A percentile compares a stretch with the other conserved stretches of the same genome.
Evolutionary conservation across 2,329 filamentous ascomycete genomes (phyloP).

Genomic region (Ceratocystis ficicola): DNA sequence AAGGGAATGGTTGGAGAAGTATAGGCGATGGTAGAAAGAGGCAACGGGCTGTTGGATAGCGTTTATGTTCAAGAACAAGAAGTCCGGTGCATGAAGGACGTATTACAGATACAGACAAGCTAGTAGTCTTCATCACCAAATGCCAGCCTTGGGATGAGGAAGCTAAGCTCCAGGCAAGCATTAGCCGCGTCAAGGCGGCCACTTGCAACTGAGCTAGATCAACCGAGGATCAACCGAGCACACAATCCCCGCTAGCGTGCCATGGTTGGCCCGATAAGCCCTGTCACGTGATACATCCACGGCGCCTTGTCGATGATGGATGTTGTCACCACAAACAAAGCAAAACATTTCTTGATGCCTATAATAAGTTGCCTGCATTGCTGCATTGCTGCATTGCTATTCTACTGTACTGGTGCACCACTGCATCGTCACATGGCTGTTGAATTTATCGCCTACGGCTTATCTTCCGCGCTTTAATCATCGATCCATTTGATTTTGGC

Average conservation of each 20-base stretch:
- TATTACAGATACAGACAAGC: slow-evolving; percentile 17
- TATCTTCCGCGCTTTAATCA: background rate
- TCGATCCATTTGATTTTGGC: background rate
- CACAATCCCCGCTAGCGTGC: slow-evolving; percentile 8
- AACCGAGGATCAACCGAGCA: slow-evolving; percentile 23
- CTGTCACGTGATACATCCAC: background rate
- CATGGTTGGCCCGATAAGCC: slow-evolving; percentile 11
- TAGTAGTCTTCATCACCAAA: slow-evolving; percentile 19
- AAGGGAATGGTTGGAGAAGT: background rate
- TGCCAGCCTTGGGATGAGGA: slow-evolving; percentile 20
- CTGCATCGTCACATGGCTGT: background rate
- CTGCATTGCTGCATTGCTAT: background rate
- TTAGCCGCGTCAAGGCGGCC: slow-evolving; percentile 21
- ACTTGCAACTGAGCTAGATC: slow-evolving; percentile 13
- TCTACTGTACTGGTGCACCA: no score
- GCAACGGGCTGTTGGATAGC: background rate
- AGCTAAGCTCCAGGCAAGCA: slow-evolving; percentile 31
- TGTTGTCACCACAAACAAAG: background rate
- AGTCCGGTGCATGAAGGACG: background rate
- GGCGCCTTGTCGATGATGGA: background rate
- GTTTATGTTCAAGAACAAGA: background rate
- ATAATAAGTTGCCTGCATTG: no score
- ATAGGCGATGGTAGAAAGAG: background rate
- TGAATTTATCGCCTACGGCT: background rate
- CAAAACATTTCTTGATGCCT: no score